Conservation (phyloP, 2,329 filamentous ascomycete genomes). For the Biscogniauxia marginata region DNA sequence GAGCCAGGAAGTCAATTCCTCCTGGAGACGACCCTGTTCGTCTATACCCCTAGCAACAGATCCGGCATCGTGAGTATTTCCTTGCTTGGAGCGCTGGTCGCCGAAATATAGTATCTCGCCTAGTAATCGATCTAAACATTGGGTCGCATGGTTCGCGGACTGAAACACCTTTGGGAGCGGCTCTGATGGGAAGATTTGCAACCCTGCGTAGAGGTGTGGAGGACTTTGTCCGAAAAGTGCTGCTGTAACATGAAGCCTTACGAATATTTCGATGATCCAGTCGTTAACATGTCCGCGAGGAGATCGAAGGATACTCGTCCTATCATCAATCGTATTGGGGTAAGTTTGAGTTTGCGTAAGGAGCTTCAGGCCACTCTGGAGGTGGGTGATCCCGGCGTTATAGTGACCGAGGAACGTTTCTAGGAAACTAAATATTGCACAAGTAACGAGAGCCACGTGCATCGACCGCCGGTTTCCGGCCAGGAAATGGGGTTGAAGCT, state of each 20-base stretch:
- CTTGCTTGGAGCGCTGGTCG: slow-evolving; percentile 11
- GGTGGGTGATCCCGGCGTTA: slow-evolving; percentile 37
- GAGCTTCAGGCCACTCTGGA: slow-evolving; percentile 43
- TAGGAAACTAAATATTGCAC: slow-evolving; percentile 36
- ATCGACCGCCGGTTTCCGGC: slow-evolving; percentile 28
- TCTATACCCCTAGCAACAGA: slow-evolving; percentile 2
- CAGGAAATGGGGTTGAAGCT: slow-evolving; percentile 35
- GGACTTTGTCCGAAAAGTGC: slow-evolving; percentile 28
- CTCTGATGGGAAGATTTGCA: slow-evolving; percentile 6
- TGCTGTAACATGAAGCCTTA: slow-evolving; percentile 31
- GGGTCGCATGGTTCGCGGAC: slow-evolving; percentile 22
- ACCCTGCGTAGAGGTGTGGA: slow-evolving; percentile 12
- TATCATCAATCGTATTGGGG: slow-evolving; percentile 2
- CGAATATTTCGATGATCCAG: slow-evolving; percentile 44
- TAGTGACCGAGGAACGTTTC: slow-evolving; percentile 39
- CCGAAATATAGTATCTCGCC: slow-evolving; percentile 22
- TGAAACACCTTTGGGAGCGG: slow-evolving; percentile 18
- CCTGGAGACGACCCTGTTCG: slow-evolving; percentile 12
- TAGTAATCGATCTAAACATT: slow-evolving; percentile 24
- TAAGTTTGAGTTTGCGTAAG: slow-evolving; percentile 27
- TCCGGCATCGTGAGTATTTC: not conserved
- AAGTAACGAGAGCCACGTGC: slow-evolving; percentile 39
- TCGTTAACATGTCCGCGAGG: slow-evolving; percentile 36
- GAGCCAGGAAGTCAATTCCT: slow-evolving; percentile 20
- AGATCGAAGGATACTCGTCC: slow-evolving; percentile 10